A percentile compares a stretch with the other conserved stretches of the same genome.
Conservation (phyloP, 148 eudicot genomes). For the Silene conica region DNA sequence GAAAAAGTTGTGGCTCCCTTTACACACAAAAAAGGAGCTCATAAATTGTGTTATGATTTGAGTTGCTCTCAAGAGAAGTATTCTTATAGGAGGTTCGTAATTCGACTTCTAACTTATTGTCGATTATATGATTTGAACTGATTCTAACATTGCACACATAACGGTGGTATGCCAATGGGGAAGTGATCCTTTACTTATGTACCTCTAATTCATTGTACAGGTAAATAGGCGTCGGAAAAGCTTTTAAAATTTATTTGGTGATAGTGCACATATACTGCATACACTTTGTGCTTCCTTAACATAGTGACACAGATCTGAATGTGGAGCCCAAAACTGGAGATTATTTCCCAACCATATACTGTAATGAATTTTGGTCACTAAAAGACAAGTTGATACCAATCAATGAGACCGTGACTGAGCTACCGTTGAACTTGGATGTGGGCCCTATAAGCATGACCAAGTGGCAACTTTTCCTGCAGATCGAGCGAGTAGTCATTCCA, state of each 20-base stretch:
- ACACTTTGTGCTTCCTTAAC: conserved; percentile 45
- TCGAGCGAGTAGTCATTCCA: conserved; percentile 97
- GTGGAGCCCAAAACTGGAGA: conserved; percentile 74
- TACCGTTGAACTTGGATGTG: conserved; percentile 79
- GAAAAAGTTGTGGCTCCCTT: too few species aligned
- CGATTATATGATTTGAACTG: too few species aligned
- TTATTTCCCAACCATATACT: conserved; percentile 77
- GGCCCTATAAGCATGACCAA: conserved; percentile 97
- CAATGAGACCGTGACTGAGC: conserved; percentile 79
- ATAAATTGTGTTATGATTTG: too few species aligned
- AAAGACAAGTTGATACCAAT: conserved; percentile 72
- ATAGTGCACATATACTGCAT: not conserved
- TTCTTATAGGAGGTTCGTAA: too few species aligned
- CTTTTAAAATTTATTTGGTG: too few species aligned
- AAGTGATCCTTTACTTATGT: too few species aligned
- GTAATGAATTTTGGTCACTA: conserved; percentile 97
- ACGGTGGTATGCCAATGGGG: too few species aligned
- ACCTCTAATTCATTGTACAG: too few species aligned
- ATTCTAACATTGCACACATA: too few species aligned
- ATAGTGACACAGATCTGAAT: conserved; percentile 52
- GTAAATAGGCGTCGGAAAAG: not conserved
- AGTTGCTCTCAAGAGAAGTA: too few species aligned
- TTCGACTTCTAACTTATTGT: too few species aligned
- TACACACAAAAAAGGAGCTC: too few species aligned
- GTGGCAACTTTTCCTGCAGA: conserved; percentile 94